Evolutionary conservation across 495 filamentous ascomycete genomes (phyloP).

Genomic region (Daldinia childiae): DNA sequence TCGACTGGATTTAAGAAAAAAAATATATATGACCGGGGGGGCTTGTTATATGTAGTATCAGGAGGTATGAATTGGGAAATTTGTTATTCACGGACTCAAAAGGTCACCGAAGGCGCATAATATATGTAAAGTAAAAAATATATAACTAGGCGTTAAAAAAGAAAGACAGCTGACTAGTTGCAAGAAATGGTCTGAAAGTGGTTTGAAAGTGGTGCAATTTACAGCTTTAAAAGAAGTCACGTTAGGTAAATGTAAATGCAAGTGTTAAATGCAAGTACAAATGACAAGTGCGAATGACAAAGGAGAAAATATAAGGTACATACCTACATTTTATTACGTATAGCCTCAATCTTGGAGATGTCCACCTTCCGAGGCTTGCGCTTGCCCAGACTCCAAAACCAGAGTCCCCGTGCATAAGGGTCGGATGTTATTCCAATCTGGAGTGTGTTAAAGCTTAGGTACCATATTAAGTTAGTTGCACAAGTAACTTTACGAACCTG

Average conservation of each 20-base stretch:
- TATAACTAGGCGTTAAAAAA: neutral
- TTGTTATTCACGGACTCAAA: conserved; percentile 12
- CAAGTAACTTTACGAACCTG: neutral
- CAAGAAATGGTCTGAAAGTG: neutral
- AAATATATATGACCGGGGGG: conserved; percentile 10
- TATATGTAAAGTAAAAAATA: neutral
- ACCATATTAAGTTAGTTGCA: neutral
- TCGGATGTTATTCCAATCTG: neutral
- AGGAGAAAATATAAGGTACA: conserved; percentile 1
- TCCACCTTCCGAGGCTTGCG: neutral
- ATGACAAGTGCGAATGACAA: neutral
- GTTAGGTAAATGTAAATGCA: conserved; percentile 6
- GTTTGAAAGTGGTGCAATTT: conserved; percentile 5
- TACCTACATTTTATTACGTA: conserved; percentile 6
- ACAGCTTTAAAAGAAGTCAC: conserved; percentile 3
- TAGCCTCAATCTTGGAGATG: conserved; percentile 14
- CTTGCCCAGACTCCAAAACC: neutral
- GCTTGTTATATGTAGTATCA: conserved; percentile 6
- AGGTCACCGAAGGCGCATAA: neutral
- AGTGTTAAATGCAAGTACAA: neutral
- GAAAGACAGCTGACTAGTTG: neutral
- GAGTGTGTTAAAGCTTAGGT: neutral
- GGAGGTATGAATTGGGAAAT: conserved; percentile 19
- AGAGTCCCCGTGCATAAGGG: neutral
- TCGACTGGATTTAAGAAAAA: conserved; percentile 12